These are phyloP conservation scores for Salvia rosmarinus DNA, from an alignment of 257 asterid genomes.

Conservation along the genomic window DNA sequence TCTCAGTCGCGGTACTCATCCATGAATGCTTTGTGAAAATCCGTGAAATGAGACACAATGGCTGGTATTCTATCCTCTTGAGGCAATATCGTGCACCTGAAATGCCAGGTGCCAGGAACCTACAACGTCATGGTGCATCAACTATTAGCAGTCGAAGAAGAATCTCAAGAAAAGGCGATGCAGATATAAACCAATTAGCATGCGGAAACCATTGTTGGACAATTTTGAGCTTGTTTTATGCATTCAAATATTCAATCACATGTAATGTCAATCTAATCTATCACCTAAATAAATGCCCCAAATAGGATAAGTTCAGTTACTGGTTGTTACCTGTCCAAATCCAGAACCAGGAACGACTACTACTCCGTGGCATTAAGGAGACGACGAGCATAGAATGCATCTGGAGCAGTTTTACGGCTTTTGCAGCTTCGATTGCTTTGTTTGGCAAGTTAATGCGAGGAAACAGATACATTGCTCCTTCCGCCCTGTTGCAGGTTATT, in stretches of 20 bases:
- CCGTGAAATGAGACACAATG: constrained; percentile 65
- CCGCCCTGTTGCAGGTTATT: constrained; percentile 86
- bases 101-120: constrained; percentile 96
- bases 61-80: constrained; percentile 91
- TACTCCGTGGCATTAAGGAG: constrained; percentile 93
- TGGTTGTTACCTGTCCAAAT: constrained; percentile 71
- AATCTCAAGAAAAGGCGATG: background rate
- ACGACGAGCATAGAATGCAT: constrained; percentile 66
- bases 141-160: background rate
- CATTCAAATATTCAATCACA: background rate
- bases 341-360: constrained; percentile 98
- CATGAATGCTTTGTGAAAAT: constrained; percentile 80
- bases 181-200: background rate
- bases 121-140: constrained; percentile 4
- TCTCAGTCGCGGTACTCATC: constrained; percentile 62
- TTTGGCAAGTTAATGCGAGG: constrained; percentile 72
- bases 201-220: background rate
- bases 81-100: constrained; percentile 92
- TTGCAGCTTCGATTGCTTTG: constrained; percentile 86
- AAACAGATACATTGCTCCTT: constrained; percentile 98
- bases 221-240: background rate
- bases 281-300: background rate
- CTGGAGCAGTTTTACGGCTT: constrained; percentile 69
- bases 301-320: background rate
- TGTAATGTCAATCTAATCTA: background rate